phyloP scores from a whole-genome alignment of 805 yeast species.

The Candida sonorensis region DNA sequence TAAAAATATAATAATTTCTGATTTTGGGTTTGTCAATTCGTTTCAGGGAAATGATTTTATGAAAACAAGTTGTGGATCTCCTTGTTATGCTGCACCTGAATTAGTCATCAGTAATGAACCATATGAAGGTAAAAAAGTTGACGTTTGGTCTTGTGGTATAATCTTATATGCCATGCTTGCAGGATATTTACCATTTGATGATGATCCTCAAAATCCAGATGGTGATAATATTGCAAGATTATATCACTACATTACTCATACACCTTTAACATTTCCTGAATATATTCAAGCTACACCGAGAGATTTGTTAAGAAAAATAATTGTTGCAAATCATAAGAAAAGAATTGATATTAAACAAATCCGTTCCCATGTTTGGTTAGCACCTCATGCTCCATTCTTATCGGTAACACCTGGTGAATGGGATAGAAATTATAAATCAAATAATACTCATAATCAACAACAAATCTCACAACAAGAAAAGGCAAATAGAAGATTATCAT shows the following conservation, averaged over 20 bases:
- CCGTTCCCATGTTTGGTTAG: constrained; percentile 80
- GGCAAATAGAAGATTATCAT: constrained; percentile 32
- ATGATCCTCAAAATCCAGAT: constrained; percentile 94
- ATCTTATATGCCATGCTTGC: constrained; percentile 95
- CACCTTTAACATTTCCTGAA: constrained; percentile 93
- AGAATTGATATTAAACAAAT: constrained; percentile 66
- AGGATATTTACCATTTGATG: constrained; percentile 96
- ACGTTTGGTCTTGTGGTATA: constrained; percentile 96
- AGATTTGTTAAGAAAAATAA: constrained; percentile 77
- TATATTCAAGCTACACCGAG: constrained; percentile 86
- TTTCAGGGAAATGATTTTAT: constrained; percentile 68
- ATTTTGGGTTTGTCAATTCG: constrained; percentile 92
- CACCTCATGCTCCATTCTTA: constrained; percentile 76
- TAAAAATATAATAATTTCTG: constrained; percentile 80
- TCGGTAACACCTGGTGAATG: constrained; percentile 85
- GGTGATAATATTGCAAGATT: constrained; percentile 88
- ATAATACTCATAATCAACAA: constrained; percentile 21
- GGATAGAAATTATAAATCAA: constrained; percentile 57
- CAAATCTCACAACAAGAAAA: constrained; percentile 18
- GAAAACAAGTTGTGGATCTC: constrained; percentile 96
- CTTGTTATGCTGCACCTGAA: constrained; percentile 98
- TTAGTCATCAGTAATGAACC: constrained; percentile 81
- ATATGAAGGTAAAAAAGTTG: constrained; percentile 89
- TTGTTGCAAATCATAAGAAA: constrained; percentile 76
- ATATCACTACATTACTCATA: constrained; percentile 84